These are phyloP conservation scores for Simplicillium aogashimaense DNA, from an alignment of 2,329 filamentous ascomycete species.

Conservation along the genomic window DNA sequence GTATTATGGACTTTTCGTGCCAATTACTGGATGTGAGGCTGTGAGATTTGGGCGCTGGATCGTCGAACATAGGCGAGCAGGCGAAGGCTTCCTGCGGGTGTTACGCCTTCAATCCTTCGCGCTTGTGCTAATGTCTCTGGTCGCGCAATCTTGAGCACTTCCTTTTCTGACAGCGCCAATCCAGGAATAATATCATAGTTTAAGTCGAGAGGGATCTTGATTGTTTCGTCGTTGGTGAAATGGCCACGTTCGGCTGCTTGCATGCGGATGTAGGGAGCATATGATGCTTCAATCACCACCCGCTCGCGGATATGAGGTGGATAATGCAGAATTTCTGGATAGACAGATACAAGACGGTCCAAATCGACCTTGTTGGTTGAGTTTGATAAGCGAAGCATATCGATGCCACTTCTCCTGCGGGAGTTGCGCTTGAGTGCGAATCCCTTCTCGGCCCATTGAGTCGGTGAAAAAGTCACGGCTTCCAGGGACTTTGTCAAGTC, in stretches of 20 bases:
- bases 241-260: constrained; percentile 57
- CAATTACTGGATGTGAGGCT: not conserved
- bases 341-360: constrained; percentile 41
- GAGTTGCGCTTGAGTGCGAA: constrained; percentile 60
- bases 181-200: constrained; percentile 68
- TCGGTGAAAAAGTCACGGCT: constrained; percentile 45
- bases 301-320: constrained; percentile 51
- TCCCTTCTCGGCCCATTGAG: constrained; percentile 59
- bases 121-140: constrained; percentile 88
- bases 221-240: constrained; percentile 66
- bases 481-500: constrained; percentile 54
- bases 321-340: constrained; percentile 49
- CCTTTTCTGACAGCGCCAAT: constrained; percentile 70
- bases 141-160: constrained; percentile 55
- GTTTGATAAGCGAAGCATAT: constrained; percentile 62
- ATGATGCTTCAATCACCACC: constrained; percentile 72
- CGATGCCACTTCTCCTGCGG: constrained; percentile 60
- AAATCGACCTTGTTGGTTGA: constrained; percentile 34
- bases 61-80: constrained; percentile 53
- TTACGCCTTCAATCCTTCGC: constrained; percentile 72
- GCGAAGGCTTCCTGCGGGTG: constrained; percentile 47
- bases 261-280: constrained; percentile 74
- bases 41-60: not conserved
- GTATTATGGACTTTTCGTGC: not conserved
- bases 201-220: constrained; percentile 62